Evolutionary conservation across 176 grass and related monocot species (phyloP), one percentile per base, ranked within the genome.

Genomic region (Aegilops speltoides): DNA sequence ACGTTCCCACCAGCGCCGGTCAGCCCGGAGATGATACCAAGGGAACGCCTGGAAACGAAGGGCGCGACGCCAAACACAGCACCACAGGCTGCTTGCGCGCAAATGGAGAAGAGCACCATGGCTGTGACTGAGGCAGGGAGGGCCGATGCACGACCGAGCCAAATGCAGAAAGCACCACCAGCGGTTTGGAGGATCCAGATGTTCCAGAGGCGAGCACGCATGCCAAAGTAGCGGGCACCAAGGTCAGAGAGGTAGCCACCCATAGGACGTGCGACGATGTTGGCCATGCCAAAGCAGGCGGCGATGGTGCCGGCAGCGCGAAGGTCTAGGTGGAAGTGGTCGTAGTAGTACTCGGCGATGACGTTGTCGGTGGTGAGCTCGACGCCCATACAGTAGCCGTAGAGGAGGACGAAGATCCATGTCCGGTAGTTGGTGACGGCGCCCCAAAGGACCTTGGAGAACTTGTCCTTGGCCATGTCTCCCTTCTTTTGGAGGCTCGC

Each of bases 331-430:
- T 94, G 78, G 80, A 98, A 98, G 8, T 46, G 88, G 59, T 98
- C 93, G 64, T 79, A 95, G 88, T 77, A 91, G 84, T 98, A 98
- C 86, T 98, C 93, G 3, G 93, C 91, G 66, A 98, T 98, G 45
- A 98, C 90, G n/a, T 98, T 98, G 82, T 95, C 91, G 2, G 93
- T 98, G 31, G 93, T 98, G 15, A 95, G 89, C 90, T 98, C 91
- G 13, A 98, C 96, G 6, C 96, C 96, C 96, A 98, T 98, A 69
- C 40, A 79, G 62, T 98, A 98, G 20, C 96, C 96, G 23, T 98
- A 98, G 28, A 98, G 80, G 8, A 98, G 84, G 13, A 94, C 96
- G n/a, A 98, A 95, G 64, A 95, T 79, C 96, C 96, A 95, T 73
- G 71, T 73, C 1, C 71, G 11, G 12, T 73, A 73, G 40, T 73